These are phyloP conservation scores for Helotiales sp. DNA, from an alignment of 2,329 filamentous ascomycete species.

Conservation along the genomic window DNA sequence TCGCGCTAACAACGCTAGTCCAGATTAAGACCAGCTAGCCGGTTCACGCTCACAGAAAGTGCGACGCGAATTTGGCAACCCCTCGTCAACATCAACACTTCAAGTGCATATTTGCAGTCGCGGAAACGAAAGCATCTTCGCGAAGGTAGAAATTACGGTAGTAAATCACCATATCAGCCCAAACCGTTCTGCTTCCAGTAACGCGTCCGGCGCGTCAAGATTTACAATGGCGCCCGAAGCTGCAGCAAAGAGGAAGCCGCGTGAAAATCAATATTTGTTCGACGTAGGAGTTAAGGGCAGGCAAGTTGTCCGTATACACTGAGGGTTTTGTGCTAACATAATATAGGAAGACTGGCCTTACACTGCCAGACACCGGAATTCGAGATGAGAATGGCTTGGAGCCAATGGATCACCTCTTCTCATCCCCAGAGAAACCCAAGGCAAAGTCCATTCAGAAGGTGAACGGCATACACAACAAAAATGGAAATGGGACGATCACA, in stretches of 20 bases:
- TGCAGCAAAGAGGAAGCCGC: conserved; percentile 29
- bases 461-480: conserved; percentile 4
- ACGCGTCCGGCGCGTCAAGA: not conserved
- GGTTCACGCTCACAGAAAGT: no score
- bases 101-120: not conserved
- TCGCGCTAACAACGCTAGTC: no score
- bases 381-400: conserved; percentile 94
- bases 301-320: conserved; percentile 35
- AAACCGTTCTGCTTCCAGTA: not conserved
- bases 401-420: conserved; percentile 83
- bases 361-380: conserved; percentile 72
- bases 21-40: no score
- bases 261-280: conserved; percentile 48
- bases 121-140: not conserved
- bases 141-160: not conserved
- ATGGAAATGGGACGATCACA: conserved; percentile 44
- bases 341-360: conserved; percentile 83
- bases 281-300: conserved; percentile 51
- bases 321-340: conserved; percentile 17
- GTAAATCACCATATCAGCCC: not conserved
- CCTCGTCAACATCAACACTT: not conserved
- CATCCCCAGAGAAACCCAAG: conserved; percentile 70
- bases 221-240: conserved; percentile 20
- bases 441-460: conserved; percentile 1
- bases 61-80: not conserved